Base-by-base conservation (phyloP, 192 early-diverging fungal genomes). In the Dissophora ornata region DNA sequence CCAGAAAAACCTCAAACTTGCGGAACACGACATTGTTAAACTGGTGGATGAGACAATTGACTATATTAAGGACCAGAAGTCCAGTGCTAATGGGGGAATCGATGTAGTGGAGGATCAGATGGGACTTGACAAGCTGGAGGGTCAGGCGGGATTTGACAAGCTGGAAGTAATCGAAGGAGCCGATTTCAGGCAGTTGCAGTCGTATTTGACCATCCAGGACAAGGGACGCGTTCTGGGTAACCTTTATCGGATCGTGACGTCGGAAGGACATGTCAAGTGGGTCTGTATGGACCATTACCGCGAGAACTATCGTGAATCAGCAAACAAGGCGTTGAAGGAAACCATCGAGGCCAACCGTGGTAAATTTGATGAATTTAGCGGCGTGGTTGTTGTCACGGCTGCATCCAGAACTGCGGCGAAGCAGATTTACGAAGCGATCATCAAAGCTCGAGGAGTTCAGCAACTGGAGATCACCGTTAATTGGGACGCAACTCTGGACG, bases 201-300 rank as follows among this genome's bases (percentile, higher is more conserved):
- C 55, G 5, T 69, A 44, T 34, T 40, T 69, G 38, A 44, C 19
- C 3, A 28, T 34, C 19, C n/a, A 22, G 1, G 67, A 60, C 15
- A 8, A 52, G 16, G 50, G 33, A 0, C 18, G 41, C 11, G 30
- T 24, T 0, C 42, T 69, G 11, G 67, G 67, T 0, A 60, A 60
- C 48, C 48, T 60, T 0, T 60, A 52, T 10, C 2, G 56, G 18
- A 69, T 28, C 1, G 40, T 69, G 8, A 69, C 67, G 2, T 3
- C n/a, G 1, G 15, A 60, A 13, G 67, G 67, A 0, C 56, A 69
- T 60, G 67, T 69, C n/a, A 69, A 69, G 30, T 69, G 67, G 67
- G 67, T 69, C 0, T 60, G 67, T 21, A 38, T 40, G 1, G 49
- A 59, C 18, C 67, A 69, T 22, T 60, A 32, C 50, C 50, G 57